phyloP scores from a whole-genome alignment of 1,139 yeast species.

The Meyerozyma smithsonii region DNA sequence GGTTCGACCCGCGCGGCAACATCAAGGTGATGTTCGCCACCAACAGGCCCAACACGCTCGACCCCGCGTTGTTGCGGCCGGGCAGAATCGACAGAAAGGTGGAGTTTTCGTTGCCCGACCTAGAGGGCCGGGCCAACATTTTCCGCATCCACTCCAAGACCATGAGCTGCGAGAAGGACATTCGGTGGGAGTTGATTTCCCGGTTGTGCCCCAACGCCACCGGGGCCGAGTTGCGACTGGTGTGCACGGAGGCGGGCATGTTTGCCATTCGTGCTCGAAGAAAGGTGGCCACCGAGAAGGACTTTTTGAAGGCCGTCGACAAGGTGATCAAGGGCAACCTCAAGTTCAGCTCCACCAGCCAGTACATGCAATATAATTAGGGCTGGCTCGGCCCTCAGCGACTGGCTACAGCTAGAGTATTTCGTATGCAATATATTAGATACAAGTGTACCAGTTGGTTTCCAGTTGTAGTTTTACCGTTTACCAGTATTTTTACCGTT shows the following conservation, averaged over 20 bases:
- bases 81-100: constrained; percentile 98
- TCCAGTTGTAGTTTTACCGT: too few species aligned
- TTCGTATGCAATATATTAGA: too few species aligned
- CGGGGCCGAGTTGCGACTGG: constrained; percentile 80
- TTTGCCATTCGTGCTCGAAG: constrained; percentile 97
- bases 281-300: constrained; percentile 97
- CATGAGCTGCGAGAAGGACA: constrained; percentile 95
- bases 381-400: too few species aligned
- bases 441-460: too few species aligned
- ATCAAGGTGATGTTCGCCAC: constrained; percentile 99
- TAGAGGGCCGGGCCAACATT: constrained; percentile 96
- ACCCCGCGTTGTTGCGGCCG: constrained; percentile 96
- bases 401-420: too few species aligned
- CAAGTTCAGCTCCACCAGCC: constrained; percentile 94
- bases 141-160: constrained; percentile 95
- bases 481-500: too few species aligned
- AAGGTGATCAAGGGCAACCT: constrained; percentile 97
- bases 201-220: constrained; percentile 97
- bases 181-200: constrained; percentile 96
- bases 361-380: constrained; percentile 94
- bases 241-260: constrained; percentile 97
- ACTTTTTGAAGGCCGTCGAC: constrained; percentile 93
- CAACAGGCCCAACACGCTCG: constrained; percentile 94
- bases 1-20: constrained; percentile 97
- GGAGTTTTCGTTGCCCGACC: constrained; percentile 91